phyloP scores from a whole-genome alignment of 1,284 basidiomycete species.

The Tilletia setariae region DNA sequence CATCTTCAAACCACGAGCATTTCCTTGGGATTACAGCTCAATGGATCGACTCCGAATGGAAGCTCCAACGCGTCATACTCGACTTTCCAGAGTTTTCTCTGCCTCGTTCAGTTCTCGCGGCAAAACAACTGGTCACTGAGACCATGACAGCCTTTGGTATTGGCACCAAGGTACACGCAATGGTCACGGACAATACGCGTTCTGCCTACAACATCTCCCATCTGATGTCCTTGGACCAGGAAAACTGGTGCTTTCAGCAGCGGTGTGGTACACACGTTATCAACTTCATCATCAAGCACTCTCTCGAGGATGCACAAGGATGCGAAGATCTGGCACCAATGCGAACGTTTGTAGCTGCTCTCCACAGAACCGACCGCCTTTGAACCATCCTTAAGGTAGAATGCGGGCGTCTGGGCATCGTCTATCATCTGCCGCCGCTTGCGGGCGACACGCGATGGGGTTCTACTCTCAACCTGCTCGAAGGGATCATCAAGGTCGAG shows the following conservation, averaged over 20 bases:
- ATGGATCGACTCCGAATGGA: neutral
- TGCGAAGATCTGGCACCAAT: neutral
- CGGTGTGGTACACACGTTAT: neutral
- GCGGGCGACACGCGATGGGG: neutral
- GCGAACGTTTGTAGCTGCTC: neutral
- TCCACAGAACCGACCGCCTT: neutral
- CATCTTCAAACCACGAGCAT: neutral
- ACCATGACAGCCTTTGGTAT: neutral
- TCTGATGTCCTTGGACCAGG: neutral
- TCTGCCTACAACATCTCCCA: neutral
- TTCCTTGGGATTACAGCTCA: slow-evolving; percentile 5
- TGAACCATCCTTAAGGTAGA: neutral
- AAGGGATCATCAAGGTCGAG: neutral
- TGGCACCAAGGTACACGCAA: neutral
- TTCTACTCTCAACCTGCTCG: neutral
- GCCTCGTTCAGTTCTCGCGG: neutral
- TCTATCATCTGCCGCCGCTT: neutral
- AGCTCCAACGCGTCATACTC: neutral
- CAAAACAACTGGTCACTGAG: neutral
- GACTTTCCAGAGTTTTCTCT: neutral
- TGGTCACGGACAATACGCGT: neutral
- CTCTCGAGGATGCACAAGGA: neutral
- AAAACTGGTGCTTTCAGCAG: neutral
- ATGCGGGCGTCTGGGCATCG: neutral
- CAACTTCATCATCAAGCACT: neutral